Conservation (phyloP, 2,329 filamentous ascomycete species). For the Nemania serpens region DNA sequence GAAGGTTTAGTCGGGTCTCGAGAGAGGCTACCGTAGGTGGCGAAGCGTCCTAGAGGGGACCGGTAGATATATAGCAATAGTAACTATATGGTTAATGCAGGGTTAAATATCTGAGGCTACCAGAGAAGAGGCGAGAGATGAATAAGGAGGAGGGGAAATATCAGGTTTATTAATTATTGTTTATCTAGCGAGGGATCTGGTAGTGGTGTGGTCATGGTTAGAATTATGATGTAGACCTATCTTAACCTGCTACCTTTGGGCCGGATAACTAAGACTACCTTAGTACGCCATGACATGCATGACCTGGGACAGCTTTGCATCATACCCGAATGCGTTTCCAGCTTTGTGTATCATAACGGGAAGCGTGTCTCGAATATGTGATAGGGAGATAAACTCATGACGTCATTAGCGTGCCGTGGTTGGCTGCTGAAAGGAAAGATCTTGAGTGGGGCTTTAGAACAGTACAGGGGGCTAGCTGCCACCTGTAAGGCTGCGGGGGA, state of each 20-base stretch:
- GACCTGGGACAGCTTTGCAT: constrained; percentile 18
- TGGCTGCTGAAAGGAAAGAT: background rate
- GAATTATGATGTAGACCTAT: constrained; percentile 23
- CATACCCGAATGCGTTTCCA: constrained; percentile 15
- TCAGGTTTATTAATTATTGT: constrained; percentile 16
- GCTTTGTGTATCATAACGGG: constrained; percentile 12
- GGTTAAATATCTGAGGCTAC: background rate
- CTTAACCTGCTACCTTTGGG: constrained; percentile 4
- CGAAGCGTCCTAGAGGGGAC: background rate
- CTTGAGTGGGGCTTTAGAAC: no score
- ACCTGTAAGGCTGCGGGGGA: no score
- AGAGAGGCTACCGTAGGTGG: background rate
- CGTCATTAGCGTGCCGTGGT: constrained; percentile 10
- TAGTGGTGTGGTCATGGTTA: background rate
- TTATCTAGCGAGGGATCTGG: no score
- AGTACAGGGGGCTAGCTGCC: no score
- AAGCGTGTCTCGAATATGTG: constrained; percentile 2
- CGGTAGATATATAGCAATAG: background rate
- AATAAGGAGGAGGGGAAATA: background rate
- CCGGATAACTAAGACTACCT: constrained; percentile 3
- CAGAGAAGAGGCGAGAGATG: background rate
- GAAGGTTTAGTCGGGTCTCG: background rate
- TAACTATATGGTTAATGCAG: background rate
- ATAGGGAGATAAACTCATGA: constrained; percentile 13
- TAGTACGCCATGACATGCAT: constrained; percentile 3